These are phyloP conservation scores for Serendipita sp. DNA, from an alignment of 768 basidiomycete species.

Conservation along the genomic window DNA sequence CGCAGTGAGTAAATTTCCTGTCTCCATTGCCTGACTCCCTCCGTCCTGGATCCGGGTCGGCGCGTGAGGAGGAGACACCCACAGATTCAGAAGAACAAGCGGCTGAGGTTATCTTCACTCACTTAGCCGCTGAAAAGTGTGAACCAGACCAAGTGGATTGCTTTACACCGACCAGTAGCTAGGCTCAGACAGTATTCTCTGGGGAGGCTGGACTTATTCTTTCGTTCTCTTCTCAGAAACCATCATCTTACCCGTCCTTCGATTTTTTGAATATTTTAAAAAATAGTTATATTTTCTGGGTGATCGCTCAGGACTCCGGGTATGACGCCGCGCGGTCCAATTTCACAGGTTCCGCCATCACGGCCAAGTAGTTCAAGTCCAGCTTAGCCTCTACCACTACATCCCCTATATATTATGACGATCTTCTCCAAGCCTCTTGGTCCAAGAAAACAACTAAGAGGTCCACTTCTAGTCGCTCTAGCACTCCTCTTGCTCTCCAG, in stretches of 20 bases:
- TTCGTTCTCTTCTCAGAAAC: no score
- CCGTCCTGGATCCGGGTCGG: not conserved
- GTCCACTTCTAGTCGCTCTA: not conserved
- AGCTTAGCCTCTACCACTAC: not conserved
- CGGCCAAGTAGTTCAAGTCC: not conserved
- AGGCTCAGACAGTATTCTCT: no score
- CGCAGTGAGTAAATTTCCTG: not conserved
- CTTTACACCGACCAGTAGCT: no score
- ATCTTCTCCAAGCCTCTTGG: conserved; percentile 2
- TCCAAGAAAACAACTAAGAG: not conserved
- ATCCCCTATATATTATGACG: not conserved
- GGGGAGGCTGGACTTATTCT: no score
- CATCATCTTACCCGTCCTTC: no score
- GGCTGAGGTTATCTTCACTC: not conserved
- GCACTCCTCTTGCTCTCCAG: not conserved
- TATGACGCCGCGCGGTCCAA: not conserved
- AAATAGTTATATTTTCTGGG: not conserved
- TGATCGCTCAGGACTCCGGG: not conserved
- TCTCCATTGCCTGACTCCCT: not conserved
- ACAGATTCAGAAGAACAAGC: not conserved
- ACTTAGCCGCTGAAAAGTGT: not conserved
- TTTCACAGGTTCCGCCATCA: not conserved
- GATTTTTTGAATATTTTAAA: no score
- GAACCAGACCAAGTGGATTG: not conserved
- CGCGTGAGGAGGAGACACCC: not conserved